Base-by-base conservation (phyloP, 495 filamentous ascomycete species). In the Viridothelium virens region DNA sequence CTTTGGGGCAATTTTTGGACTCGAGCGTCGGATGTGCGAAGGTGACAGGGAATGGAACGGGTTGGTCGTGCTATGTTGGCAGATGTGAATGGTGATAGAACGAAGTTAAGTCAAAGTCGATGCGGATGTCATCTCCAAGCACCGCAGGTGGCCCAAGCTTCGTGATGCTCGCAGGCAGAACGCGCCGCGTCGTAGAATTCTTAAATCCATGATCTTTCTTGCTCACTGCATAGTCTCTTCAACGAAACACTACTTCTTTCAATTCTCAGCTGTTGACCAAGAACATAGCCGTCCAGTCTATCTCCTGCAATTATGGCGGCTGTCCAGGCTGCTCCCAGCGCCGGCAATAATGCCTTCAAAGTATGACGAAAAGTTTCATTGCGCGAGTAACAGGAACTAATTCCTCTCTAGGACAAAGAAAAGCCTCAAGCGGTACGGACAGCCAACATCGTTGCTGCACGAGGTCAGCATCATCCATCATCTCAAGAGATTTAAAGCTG, bases 391-490 rank as follows among this genome's bases (percentile, higher is more conserved):
- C 33, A 66, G 14, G 14, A 75, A 76, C 77, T 76, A 70, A 70
- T 70, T 67, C 67, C 70, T 71, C 66, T 74, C 66, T 74, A 95
- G 90, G 91, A 96, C 79, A 97, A 96, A 85, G 93, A 96, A 82
- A 98, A 98, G 89, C 94, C 94, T 67, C 85, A 90, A 82, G 95
- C 94, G 63, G 94, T 98, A 69, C 90, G 94, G 66, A 89, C 87
- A 64, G 89, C 90, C 67, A 98, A 98, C 78, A 97, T 98, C 78
- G 87, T 96, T 71, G 94, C 94, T 70, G 94, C 94, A 70, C 87
- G 93, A 90, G 91, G 91, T 94, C 85, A 76, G 76, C 63, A 65
- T 66, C 61, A 1, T 31, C 11, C 25, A 18, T 25, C 12, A 25
- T 31, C 2, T 38, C 18, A 25, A 12, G 41, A 61, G 25, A 61